phyloP scores from a whole-genome alignment of 306 rosid species.

The Cucumis melo region DNA sequence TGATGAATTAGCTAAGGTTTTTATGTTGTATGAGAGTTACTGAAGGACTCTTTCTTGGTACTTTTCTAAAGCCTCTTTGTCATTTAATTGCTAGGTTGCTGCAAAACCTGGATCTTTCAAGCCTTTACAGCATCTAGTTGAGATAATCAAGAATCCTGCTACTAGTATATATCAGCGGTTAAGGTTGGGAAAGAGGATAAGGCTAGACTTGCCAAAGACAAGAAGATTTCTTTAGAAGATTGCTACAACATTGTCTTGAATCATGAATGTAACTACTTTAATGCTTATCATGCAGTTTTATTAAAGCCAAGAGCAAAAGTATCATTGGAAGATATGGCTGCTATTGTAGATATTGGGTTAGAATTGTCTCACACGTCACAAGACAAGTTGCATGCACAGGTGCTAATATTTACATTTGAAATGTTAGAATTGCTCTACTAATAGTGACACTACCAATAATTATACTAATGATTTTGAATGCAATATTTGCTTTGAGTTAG shows the following conservation, averaged over 20 bases:
- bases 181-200: slow-evolving; percentile 81
- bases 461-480: slow-evolving; percentile 83
- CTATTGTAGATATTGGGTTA: slow-evolving; percentile 53
- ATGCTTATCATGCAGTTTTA: slow-evolving; percentile 42
- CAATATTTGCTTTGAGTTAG: slow-evolving; percentile 87
- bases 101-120: slow-evolving; percentile 86
- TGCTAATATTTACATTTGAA: slow-evolving; percentile 21
- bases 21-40: slow-evolving; percentile 9
- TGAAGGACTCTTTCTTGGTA: background rate
- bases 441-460: slow-evolving; percentile 18
- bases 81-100: slow-evolving; percentile 51
- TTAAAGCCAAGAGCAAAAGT: slow-evolving; percentile 91
- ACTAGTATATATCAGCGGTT: slow-evolving; percentile 31
- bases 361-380: slow-evolving; percentile 57
- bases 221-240: slow-evolving; percentile 35
- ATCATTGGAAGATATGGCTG: slow-evolving; percentile 57
- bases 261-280: background rate
- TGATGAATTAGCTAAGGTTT: slow-evolving; percentile 87
- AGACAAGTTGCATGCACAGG: slow-evolving; percentile 88
- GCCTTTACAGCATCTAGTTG: slow-evolving; percentile 73
- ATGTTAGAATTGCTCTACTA: slow-evolving; percentile 24
- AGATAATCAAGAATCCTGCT: slow-evolving; percentile 70
- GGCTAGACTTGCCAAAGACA: slow-evolving; percentile 58
- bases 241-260: background rate
- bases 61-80: background rate